Conservation (phyloP, 208 protist genomes). For the Entamoeba invadens region DNA sequence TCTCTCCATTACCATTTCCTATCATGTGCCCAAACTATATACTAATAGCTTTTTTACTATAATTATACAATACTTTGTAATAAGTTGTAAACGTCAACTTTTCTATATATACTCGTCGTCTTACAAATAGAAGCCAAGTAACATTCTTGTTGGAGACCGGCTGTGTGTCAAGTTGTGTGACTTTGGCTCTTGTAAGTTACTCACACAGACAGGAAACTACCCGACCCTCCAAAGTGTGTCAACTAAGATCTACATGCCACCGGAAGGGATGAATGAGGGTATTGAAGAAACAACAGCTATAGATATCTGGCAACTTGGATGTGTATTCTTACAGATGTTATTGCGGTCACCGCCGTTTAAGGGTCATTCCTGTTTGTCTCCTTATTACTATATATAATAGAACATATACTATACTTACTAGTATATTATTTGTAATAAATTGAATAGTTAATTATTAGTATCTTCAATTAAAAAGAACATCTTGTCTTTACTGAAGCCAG, state of each 20-base stretch:
- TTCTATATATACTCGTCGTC: too few relatives aligned
- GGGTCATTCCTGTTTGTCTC: background rate
- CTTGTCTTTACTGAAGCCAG: background rate
- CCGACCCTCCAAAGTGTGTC: background rate
- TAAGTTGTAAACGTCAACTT: too few relatives aligned
- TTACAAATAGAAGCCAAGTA: background rate
- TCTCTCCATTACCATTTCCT: background rate
- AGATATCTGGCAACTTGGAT: background rate
- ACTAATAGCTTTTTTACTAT: too few relatives aligned
- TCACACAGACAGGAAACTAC: background rate
- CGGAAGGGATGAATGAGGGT: background rate
- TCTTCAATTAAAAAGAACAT: background rate
- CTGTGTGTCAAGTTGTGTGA: background rate
- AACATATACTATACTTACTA: too few relatives aligned
- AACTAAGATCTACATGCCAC: background rate
- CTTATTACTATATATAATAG: too few relatives aligned
- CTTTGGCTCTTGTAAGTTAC: background rate
- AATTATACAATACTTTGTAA: too few relatives aligned
- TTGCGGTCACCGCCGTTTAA: background rate
- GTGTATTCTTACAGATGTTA: background rate
- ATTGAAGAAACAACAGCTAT: background rate
- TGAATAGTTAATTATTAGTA: too few relatives aligned
- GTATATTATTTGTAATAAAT: too few relatives aligned
- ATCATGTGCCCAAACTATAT: background rate
- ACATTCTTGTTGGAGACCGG: background rate